Conservation (phyloP, 75 land plant genomes). For the Adiantum capillusveneris region DNA sequence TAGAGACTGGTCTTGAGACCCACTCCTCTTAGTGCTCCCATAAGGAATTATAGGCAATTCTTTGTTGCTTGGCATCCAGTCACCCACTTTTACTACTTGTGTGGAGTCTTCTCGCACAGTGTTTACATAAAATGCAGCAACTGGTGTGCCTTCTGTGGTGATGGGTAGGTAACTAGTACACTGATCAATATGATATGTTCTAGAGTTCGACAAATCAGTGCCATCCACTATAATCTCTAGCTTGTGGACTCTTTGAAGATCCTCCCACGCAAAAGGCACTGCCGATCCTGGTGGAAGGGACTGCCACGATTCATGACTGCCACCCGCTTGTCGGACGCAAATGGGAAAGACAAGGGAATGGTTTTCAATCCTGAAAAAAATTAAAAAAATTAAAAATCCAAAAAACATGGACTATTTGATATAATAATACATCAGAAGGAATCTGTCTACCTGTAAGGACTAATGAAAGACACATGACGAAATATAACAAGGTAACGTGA, state of each 20-base stretch:
- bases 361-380: constrained; percentile 76
- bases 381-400: background rate
- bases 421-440: background rate
- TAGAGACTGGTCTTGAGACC: background rate
- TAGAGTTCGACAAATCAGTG: constrained; percentile 32
- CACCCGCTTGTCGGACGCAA: constrained; percentile 72
- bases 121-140: constrained; percentile 46
- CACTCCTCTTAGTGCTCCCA: background rate
- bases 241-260: constrained; percentile 54
- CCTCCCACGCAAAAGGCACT: constrained; percentile 89
- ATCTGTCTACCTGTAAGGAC: constrained; percentile 69
- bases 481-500: constrained; percentile 78
- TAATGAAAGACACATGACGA: constrained; percentile 53
- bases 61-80: constrained; percentile 73
- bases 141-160: constrained; percentile 27
- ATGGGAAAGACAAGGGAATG: constrained; percentile 63
- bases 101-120: constrained; percentile 58
- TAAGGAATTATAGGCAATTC: constrained; percentile 15
- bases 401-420: background rate
- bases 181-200: constrained; percentile 73
- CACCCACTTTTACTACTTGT: constrained; percentile 54
- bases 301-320: constrained; percentile 66
- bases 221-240: constrained; percentile 73
- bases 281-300: constrained; percentile 62
- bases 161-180: constrained; percentile 50